A percentile compares a stretch with the other conserved stretches of the same genome.
Conservation (phyloP, 1,284 basidiomycete species). For the Sutorius eximius region DNA sequence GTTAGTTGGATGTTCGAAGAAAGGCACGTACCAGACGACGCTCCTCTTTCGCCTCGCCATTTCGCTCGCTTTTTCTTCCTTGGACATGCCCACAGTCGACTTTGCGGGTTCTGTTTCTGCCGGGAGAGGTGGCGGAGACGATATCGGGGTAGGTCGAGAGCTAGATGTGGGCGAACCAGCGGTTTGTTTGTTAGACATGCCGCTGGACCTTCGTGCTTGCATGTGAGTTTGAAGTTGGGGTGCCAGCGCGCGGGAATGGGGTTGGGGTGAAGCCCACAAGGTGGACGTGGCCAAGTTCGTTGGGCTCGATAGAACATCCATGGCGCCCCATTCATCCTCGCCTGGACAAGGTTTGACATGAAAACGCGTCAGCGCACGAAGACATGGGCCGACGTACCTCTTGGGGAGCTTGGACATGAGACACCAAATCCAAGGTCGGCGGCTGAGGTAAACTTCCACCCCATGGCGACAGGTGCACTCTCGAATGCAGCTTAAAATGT, state of each 20-base stretch:
- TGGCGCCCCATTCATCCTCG: constrained; percentile 27
- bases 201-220: constrained; percentile 10
- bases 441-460: constrained; percentile 30
- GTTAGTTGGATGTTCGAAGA: not conserved
- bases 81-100: constrained; percentile 51
- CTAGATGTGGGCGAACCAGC: constrained; percentile 22
- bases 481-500: too few relatives aligned
- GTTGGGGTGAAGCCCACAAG: constrained; percentile 22
- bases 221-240: constrained; percentile 16
- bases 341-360: not conserved
- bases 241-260: constrained; percentile 16
- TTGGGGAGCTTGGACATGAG: constrained; percentile 16
- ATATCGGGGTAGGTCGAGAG: constrained; percentile 25
- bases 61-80: constrained; percentile 87
- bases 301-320: constrained; percentile 11
- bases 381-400: constrained; percentile 9
- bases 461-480: not conserved
- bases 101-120: constrained; percentile 14
- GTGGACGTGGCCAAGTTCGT: constrained; percentile 2
- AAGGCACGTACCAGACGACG: constrained; percentile 64
- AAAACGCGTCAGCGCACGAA: not conserved
- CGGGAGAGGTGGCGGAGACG: constrained; percentile 21
- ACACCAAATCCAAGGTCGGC: constrained; percentile 23
- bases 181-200: not conserved
- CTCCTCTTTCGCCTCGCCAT: constrained; percentile 89